Base-by-base conservation (phyloP, 1,284 basidiomycete species). In the Apiotrichum sp. region DNA sequence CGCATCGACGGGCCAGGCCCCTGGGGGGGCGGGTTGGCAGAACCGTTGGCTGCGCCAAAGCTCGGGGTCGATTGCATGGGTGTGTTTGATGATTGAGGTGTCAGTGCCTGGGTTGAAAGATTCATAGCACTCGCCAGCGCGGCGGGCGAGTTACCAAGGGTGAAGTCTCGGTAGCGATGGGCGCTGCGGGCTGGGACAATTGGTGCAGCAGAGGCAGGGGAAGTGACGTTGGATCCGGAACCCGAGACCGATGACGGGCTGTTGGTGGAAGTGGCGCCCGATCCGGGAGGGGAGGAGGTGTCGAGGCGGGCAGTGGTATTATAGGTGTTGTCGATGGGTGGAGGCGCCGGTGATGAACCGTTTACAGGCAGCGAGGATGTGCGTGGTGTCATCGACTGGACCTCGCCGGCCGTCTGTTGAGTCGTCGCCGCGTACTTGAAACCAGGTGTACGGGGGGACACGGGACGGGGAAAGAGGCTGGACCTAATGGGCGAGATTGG, bases 141-240 rank as follows among this genome's bases (percentile, higher is more conserved):
- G 36, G 36, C 36, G 36, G 53, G 56, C 1, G 59, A 34, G 31
- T 52, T 47, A 9, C 59, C 56, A 7, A 61, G 53, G 3, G 59
- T 58, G 9, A 56, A 56, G 51, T 61, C 59, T 47, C 59, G 59
- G 45, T 61, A 57, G 8, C 59, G 53, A 41, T 61, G 53, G 1
- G 56, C 59, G 6, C 56, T 56, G 14, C 59, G 59, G 3, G 53
- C 59, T 16, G 59, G 59, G 8, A 61, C 59, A 9, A 45, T 53
- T 5, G 58, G 61, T 5, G 58, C 57, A 2, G 50, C 42, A 8
- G 52, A 36, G 8, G 10, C 13, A 9, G 47, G 48, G 6, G 50
- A 40, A 13, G 38, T 29, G 11, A 11, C 22, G 22, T 22, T 43
- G 10, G 49, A 32, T 11, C 40, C 40, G 40, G 40, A 41, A 13